phyloP scores from a whole-genome alignment of 169 alveolate species.

The Plasmodium vinckei region DNA sequence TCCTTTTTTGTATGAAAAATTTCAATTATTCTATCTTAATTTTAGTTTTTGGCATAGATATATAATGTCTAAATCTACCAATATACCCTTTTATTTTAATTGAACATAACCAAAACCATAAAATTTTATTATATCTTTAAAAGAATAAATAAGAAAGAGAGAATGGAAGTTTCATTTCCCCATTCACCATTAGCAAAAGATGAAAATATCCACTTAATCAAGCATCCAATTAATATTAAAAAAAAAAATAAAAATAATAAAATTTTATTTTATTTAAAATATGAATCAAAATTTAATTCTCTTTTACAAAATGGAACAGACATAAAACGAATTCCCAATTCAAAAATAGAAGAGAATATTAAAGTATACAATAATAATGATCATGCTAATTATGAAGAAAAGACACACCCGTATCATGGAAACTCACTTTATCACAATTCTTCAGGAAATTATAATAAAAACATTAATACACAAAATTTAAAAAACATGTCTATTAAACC shows the following conservation, averaged over 20 bases:
- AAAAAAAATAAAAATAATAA: conserved; percentile 46
- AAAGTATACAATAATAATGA: conserved; percentile 5
- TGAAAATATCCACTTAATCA: background rate
- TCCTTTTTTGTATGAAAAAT: no score
- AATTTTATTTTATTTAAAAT: conserved; percentile 61
- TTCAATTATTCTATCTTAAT: no score
- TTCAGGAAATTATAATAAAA: conserved; percentile 1
- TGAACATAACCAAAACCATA: no score
- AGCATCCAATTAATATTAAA: background rate
- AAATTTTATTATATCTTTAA: no score
- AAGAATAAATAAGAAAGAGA: background rate
- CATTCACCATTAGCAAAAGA: background rate
- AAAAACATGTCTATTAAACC: background rate
- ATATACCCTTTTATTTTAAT: no score
- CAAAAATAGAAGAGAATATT: conserved; percentile 5
- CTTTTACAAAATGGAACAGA: conserved; percentile 16
- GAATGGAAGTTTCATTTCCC: conserved; percentile 7
- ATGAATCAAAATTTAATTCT: conserved; percentile 51
- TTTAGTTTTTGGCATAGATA: no score
- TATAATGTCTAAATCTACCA: no score
- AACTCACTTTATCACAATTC: background rate
- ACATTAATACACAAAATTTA: background rate
- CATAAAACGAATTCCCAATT: conserved; percentile 1
- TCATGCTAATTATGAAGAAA: background rate
- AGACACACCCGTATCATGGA: background rate